A percentile compares a stretch with the other conserved stretches of the same genome.
Conservation (phyloP, 2,329 filamentous ascomycete genomes). For the Aspergillus versicolor region DNA sequence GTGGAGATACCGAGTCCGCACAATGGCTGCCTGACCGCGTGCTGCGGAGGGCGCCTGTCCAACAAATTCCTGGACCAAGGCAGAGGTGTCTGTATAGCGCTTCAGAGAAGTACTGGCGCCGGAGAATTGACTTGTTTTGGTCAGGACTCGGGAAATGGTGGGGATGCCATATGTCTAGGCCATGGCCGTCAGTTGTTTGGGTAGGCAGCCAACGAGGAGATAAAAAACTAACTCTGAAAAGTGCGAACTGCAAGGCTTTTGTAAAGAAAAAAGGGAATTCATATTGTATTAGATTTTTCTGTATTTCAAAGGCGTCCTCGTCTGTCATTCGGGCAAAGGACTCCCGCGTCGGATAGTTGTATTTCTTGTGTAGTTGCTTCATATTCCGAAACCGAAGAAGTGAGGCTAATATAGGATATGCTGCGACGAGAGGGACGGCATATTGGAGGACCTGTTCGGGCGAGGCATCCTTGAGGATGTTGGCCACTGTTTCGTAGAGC, state of each 20-base stretch:
- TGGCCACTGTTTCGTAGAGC: background rate
- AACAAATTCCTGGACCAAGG: slow-evolving; percentile 52
- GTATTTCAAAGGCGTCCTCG: slow-evolving; percentile 53
- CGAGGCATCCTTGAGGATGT: background rate
- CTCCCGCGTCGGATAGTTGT: slow-evolving; percentile 46
- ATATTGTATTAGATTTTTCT: slow-evolving; percentile 44
- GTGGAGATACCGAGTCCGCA: slow-evolving; percentile 66
- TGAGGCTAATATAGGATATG: slow-evolving; percentile 29
- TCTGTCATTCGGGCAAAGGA: slow-evolving; percentile 55
- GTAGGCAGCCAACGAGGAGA: background rate
- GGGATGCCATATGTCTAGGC: slow-evolving; percentile 58
- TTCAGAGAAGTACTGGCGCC: slow-evolving; percentile 50
- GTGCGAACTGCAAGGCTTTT: slow-evolving; percentile 57
- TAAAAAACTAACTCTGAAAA: slow-evolving; percentile 51
- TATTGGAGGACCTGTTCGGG: slow-evolving; percentile 24
- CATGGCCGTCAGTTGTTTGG: slow-evolving; percentile 1
- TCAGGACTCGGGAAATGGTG: slow-evolving; percentile 51
- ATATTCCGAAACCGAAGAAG: slow-evolving; percentile 34
- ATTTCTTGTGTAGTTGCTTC: slow-evolving; percentile 41
- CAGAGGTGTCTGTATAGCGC: slow-evolving; percentile 53
- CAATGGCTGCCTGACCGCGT: slow-evolving; percentile 53
- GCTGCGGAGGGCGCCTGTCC: slow-evolving; percentile 44
- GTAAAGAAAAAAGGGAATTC: slow-evolving; percentile 57
- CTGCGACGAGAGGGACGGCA: slow-evolving; percentile 20
- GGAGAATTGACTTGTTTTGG: slow-evolving; percentile 51